phyloP scores from a whole-genome alignment of 2,329 filamentous ascomycete species.

The Hymenoscyphus repandus region DNA sequence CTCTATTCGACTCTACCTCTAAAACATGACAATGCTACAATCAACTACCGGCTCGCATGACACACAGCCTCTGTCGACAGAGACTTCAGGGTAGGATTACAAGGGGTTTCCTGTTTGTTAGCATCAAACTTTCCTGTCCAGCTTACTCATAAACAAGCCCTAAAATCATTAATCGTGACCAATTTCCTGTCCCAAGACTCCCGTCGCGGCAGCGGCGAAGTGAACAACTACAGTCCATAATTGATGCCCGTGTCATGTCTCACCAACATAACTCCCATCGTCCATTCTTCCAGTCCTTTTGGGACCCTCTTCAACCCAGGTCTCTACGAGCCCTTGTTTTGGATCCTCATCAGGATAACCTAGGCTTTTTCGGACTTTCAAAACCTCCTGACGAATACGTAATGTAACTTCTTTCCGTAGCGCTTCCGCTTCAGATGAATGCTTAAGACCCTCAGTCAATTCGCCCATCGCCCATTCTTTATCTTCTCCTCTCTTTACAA shows the following conservation, averaged over 20 bases:
- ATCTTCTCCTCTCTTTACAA: slow-evolving; percentile 29
- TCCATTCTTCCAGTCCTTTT: slow-evolving; percentile 51
- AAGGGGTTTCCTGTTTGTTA: too few relatives aligned
- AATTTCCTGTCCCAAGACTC: too few relatives aligned
- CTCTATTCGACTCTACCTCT: too few relatives aligned
- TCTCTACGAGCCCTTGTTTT: slow-evolving; percentile 71
- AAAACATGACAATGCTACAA: too few relatives aligned
- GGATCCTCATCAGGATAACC: slow-evolving; percentile 75
- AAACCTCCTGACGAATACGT: slow-evolving; percentile 71
- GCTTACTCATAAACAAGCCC: too few relatives aligned
- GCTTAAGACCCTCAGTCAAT: slow-evolving; percentile 59
- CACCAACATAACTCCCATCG: slow-evolving; percentile 56
- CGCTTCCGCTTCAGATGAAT: slow-evolving; percentile 68
- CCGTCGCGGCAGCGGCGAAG: too few relatives aligned
- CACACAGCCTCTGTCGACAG: too few relatives aligned
- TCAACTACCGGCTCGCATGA: too few relatives aligned
- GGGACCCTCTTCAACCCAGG: slow-evolving; percentile 60
- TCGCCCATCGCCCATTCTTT: slow-evolving; percentile 47
- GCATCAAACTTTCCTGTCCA: too few relatives aligned
- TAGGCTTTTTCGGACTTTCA: slow-evolving; percentile 66
- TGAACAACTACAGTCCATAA: too few relatives aligned
- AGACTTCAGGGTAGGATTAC: too few relatives aligned
- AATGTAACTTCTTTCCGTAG: slow-evolving; percentile 76
- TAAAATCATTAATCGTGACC: too few relatives aligned
- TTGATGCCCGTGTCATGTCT: slow-evolving; percentile 31